phyloP scores from a whole-genome alignment of 352 stramenopile species.

The Globisporangium nagaii region DNA sequence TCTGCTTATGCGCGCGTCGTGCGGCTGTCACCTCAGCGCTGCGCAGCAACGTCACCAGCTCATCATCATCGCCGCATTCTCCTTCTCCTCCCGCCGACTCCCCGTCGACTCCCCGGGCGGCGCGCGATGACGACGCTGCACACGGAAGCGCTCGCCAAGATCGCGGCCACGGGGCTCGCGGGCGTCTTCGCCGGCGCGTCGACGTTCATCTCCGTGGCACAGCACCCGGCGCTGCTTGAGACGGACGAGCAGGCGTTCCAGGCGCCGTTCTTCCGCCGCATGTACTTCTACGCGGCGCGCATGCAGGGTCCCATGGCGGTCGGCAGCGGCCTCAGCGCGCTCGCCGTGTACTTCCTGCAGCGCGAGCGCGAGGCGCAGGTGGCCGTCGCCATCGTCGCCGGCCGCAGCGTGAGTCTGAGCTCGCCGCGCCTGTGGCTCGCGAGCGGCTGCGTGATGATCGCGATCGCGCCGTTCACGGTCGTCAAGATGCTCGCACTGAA shows the following conservation, averaged over 20 bases:
- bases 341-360: slow-evolving; percentile 44
- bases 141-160: slow-evolving; percentile 56
- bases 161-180: slow-evolving; percentile 49
- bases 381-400: too few species aligned
- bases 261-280: slow-evolving; percentile 67
- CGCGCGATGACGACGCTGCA: slow-evolving; percentile 21
- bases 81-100: not conserved
- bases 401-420: too few species aligned
- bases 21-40: too few species aligned
- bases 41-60: too few species aligned
- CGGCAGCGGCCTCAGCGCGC: slow-evolving; percentile 41
- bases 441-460: slow-evolving; percentile 29
- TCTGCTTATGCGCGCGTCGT: too few species aligned
- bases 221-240: slow-evolving; percentile 67
- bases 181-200: slow-evolving; percentile 66
- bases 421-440: slow-evolving; percentile 44
- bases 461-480: slow-evolving; percentile 34
- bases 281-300: slow-evolving; percentile 71
- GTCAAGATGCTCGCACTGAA: slow-evolving; percentile 33
- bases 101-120: too few species aligned
- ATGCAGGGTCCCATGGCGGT: slow-evolving; percentile 57
- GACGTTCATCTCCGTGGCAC: slow-evolving; percentile 64
- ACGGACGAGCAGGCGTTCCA: slow-evolving; percentile 50
- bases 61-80: not conserved
- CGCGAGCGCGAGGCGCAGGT: slow-evolving; percentile 14